Percentiles rank a stretch among this genome's conserved stretches.
Evolutionary conservation across 202 grass and related monocot species (phyloP).

Genomic region (Setaria viridis): DNA sequence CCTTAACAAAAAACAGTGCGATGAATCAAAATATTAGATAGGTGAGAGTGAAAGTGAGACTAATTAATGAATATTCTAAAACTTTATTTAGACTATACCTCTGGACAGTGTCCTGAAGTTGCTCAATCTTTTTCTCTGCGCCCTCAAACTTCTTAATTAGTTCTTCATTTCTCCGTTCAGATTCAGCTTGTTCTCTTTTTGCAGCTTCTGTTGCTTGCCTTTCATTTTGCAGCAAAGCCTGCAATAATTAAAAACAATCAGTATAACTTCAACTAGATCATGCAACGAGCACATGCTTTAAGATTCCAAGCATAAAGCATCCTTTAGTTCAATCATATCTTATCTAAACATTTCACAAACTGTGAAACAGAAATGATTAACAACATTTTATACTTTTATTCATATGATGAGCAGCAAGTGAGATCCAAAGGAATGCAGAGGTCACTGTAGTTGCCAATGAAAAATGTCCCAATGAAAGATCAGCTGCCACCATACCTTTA

Average conservation of each 20-base stretch:
- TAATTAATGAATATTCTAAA: slow-evolving; percentile 24
- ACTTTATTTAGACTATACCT: slow-evolving; percentile 63
- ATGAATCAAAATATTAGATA: slow-evolving; percentile 31
- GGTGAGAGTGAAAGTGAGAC: background rate
- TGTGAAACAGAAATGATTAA: slow-evolving; percentile 10
- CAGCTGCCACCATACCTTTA: slow-evolving; percentile 71
- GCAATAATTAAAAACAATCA: slow-evolving; percentile 26
- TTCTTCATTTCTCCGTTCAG: slow-evolving; percentile 81
- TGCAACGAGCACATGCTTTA: slow-evolving; percentile 28
- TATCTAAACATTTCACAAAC: slow-evolving; percentile 5
- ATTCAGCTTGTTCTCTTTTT: slow-evolving; percentile 77
- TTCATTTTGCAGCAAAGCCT: slow-evolving; percentile 86
- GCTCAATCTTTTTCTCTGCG: slow-evolving; percentile 83
- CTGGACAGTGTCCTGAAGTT: slow-evolving; percentile 90
- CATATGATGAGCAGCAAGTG: slow-evolving; percentile 17
- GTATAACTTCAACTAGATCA: slow-evolving; percentile 23
- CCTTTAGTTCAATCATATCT: slow-evolving; percentile 31
- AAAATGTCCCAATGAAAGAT: slow-evolving; percentile 19
- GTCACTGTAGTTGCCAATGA: slow-evolving; percentile 16
- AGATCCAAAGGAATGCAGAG: slow-evolving; percentile 20
- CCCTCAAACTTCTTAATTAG: slow-evolving; percentile 85
- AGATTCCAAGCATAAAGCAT: slow-evolving; percentile 5
- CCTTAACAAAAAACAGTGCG: slow-evolving; percentile 26
- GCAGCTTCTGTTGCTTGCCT: slow-evolving; percentile 71
- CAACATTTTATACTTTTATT: slow-evolving; percentile 40